Evolutionary conservation across 176 grass and related monocot species (phyloP), one percentile per base, ranked within the genome.

Genomic region (Canna indica): DNA sequence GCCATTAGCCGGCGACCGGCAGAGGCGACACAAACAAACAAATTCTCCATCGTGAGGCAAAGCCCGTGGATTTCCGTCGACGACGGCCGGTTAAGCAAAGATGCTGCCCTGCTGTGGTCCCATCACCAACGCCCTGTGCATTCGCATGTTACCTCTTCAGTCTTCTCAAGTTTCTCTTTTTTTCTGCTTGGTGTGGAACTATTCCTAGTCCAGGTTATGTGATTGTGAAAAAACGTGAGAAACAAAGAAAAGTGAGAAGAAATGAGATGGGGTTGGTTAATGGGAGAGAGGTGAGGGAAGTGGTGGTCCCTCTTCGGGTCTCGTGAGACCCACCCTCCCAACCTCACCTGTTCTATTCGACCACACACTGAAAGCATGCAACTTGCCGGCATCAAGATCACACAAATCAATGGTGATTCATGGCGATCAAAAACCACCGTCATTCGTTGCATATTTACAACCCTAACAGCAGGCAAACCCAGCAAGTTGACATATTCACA

Each of bases 351-450:
- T 69, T 69, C 42, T 69, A 46, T 52, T 71, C 47, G 8, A 52
- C 47, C 30, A 54, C 47, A 30, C 27, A 66, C 63, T 38, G 34
- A 25, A 7, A 16, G 17, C 63, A 66, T 66, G 63, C 63, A 38
- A 66, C 63, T 71, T 53, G 69, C 32, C 17, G 69, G 63, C 35
- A 66, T 16, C 63, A n/a, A 71, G 66, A 71, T 53, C 69, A 54
- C 69, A 71, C 46, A 71, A 71, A 71, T 53, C 69, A 53, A 71
- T 54, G 69, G 69, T 34, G 46, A 53, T 53, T 71, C 69, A 66
- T n/a, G 69, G 30, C 22, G 29, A 69, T 50, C 69, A 45, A 66
- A 3, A 53, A 33, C 45, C 47, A 71, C 17, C 42, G 14, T 47
- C 69, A 66, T 29, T 60, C 63, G 6, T 24, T 15, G 59, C 27